phyloP scores from a whole-genome alignment of 2,329 filamentous ascomycete species.

The Coleophoma eucalyptorum region DNA sequence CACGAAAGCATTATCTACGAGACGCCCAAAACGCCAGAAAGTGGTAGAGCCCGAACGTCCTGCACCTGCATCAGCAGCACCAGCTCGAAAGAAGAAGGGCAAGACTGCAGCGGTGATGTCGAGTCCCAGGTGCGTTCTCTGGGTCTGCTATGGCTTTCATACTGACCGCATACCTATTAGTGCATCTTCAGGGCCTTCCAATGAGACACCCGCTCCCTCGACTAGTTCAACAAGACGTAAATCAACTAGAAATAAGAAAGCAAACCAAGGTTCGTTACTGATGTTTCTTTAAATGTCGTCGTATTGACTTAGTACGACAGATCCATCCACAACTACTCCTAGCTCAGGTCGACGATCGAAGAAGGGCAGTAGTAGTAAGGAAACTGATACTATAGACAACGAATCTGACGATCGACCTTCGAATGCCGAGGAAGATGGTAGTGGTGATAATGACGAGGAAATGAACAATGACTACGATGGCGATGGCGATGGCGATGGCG shows the following conservation, averaged over 20 bases:
- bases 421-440: constrained; percentile 40
- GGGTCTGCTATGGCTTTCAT: constrained; percentile 5
- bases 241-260: constrained; percentile 68
- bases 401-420: constrained; percentile 18
- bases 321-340: constrained; percentile 24
- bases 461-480: constrained; percentile 44
- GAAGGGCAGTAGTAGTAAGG: constrained; percentile 56
- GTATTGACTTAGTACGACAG: constrained; percentile 24
- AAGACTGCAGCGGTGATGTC: constrained; percentile 67
- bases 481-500: constrained; percentile 41
- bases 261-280: constrained; percentile 43
- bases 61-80: constrained; percentile 32
- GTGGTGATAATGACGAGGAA: constrained; percentile 58
- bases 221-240: constrained; percentile 68
- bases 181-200: constrained; percentile 60
- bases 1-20: constrained; percentile 38
- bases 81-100: constrained; percentile 52
- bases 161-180: constrained; percentile 34
- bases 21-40: constrained; percentile 70
- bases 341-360: constrained; percentile 36
- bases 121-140: constrained; percentile 57
- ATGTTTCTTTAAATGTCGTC: constrained; percentile 28
- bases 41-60: constrained; percentile 44
- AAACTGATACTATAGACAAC: constrained; percentile 67
- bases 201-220: constrained; percentile 47